Base-by-base conservation (phyloP, 805 yeast genomes). In the Torulaspora indica region DNA sequence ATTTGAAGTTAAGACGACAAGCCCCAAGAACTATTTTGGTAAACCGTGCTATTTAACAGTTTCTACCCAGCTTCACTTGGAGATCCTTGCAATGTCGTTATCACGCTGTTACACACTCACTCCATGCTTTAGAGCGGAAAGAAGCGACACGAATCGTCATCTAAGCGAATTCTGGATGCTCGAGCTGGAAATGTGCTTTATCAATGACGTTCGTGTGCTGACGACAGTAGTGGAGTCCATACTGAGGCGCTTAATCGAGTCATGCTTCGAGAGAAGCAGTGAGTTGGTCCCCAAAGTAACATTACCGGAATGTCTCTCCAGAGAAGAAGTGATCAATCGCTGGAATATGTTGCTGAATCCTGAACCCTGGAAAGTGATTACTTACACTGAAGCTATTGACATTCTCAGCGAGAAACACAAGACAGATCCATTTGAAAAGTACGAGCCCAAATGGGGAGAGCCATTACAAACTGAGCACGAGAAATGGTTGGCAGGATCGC, bases 111-210 rank as follows among this genome's bases (percentile, higher is more conserved):
- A 95, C 93, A 80, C 95, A 0, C 58, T 91, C 18, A 73, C 89
- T 0, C 98, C 98, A 1, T 87, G 96, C 46, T 93, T 93, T 61
- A 72, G 99, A 51, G 98, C 98, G 0, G 99, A 93, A 58, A 76
- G 76, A 40, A 84, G 95, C 45, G 90, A 88, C 58, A 93, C 99
- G 0, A 85, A 81, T 56, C 74, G 98, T 40, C 99, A 93, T 63
- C 66, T 93, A 46, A 77, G 91, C 47, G 99, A 93, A 64, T 93
- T 93, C 63, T 93, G 97, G 97, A 90, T 93, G 97, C 66, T 93
- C 2, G 99, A 93, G 64, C 95, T 89, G 0, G 99, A 93, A 61
- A 64, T 88, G 15, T 80, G 87, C 7, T 85, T 85, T 62, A 66
- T 84, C 1, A 71, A 72, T 4, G 64, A 70, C 10, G 75, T 90